Evolutionary conservation across 371 early-diverging fungal species (phyloP).

Genomic region (Entomophthora muscae): DNA sequence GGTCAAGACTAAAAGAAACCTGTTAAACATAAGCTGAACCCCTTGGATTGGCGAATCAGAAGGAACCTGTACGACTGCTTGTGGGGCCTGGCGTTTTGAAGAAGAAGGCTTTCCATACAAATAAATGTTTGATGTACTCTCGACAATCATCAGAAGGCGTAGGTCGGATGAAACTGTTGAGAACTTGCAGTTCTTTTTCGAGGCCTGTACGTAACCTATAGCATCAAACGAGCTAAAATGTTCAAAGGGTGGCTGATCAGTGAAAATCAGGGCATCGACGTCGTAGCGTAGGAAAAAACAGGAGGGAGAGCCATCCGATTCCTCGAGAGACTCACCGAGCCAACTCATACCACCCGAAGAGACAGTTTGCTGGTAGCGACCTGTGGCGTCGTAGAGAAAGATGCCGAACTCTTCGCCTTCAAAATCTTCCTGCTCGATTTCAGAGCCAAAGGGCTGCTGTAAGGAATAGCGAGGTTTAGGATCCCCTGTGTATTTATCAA

Average conservation of each 20-base stretch:
- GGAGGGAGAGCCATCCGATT: slow-evolving; percentile 12
- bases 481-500: slow-evolving; percentile 44
- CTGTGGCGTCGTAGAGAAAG: slow-evolving; percentile 17
- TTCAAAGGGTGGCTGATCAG: slow-evolving; percentile 10
- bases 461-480: slow-evolving; percentile 7
- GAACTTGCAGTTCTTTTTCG: slow-evolving; percentile 51
- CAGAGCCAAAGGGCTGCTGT: slow-evolving; percentile 29
- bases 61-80: neutral
- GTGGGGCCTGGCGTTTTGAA: neutral
- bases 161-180: neutral
- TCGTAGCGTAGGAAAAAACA: slow-evolving; percentile 45
- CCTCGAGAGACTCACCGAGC: neutral
- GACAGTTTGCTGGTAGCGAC: neutral
- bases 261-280: slow-evolving; percentile 52
- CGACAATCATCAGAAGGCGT: neutral
- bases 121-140: neutral
- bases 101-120: neutral
- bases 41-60: neutral
- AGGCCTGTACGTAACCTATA: slow-evolving; percentile 62
- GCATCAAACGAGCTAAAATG: slow-evolving; percentile 51
- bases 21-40: neutral
- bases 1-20: neutral
- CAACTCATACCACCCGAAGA: neutral
- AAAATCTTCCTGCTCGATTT: slow-evolving; percentile 46
- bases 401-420: slow-evolving; percentile 29